Evolutionary conservation across 768 basidiomycete species (phyloP).

Genomic region (Gelatoporia subvermispora): DNA sequence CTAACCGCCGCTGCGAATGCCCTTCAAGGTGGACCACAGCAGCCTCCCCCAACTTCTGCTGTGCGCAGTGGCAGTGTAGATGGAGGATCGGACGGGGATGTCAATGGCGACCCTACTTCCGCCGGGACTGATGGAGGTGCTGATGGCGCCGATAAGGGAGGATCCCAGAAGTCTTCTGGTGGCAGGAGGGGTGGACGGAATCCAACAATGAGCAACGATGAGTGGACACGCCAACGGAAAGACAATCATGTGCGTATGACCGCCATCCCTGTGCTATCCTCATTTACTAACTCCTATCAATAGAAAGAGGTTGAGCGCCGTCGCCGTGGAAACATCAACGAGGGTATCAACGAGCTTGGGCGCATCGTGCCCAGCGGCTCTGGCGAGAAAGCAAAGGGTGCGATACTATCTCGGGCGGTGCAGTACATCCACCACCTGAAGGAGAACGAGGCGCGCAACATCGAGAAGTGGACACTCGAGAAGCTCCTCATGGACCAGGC

Average conservation of each 20-base stretch:
- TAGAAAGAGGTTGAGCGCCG: conserved; percentile 99
- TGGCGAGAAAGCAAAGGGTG: conserved; percentile 86
- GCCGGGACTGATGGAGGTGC: neutral
- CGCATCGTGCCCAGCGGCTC: conserved; percentile 84
- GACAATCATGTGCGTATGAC: conserved; percentile 39
- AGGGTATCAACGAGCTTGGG: conserved; percentile 90
- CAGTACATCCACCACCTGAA: conserved; percentile 90
- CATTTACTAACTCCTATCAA: too few relatives aligned
- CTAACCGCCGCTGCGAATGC: conserved; percentile 14
- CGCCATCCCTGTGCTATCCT: neutral
- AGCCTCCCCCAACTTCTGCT: neutral
- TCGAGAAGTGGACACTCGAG: conserved; percentile 92
- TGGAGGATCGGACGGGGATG: conserved; percentile 4
- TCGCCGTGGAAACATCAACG: conserved; percentile 92
- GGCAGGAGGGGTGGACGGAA: conserved; percentile 22
- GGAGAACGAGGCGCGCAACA: conserved; percentile 85
- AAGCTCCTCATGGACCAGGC: conserved; percentile 90
- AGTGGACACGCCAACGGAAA: conserved; percentile 37
- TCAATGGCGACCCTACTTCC: neutral
- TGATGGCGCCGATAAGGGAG: conserved; percentile 4
- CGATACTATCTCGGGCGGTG: conserved; percentile 82
- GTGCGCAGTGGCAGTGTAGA: conserved; percentile 4
- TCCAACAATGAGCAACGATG: conserved; percentile 30
- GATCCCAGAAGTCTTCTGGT: conserved; percentile 5
- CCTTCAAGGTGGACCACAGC: conserved; percentile 5